Percentiles rank a stretch among this genome's conserved stretches.
Conservation (phyloP, 768 basidiomycete genomes). For the Artomyces pyxidatus region DNA sequence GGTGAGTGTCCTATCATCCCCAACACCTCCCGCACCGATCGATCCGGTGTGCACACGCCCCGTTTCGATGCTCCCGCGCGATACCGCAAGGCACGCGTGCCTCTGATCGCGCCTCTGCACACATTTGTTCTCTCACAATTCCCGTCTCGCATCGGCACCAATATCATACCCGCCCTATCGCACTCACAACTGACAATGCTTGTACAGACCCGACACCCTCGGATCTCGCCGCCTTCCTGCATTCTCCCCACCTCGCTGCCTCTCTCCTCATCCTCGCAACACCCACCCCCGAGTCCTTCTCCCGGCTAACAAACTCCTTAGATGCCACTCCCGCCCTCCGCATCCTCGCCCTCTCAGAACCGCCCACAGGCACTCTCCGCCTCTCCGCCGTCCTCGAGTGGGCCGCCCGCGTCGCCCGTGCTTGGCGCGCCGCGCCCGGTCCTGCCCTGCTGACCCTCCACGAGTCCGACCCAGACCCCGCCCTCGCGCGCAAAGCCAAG, state of each 20-base stretch:
- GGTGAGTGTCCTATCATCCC: slow-evolving; percentile 22
- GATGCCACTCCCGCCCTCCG: slow-evolving; percentile 26
- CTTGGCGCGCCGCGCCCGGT: slow-evolving; percentile 28
- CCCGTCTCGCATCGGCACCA: too few relatives aligned
- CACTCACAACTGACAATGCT: not conserved
- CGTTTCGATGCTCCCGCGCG: too few relatives aligned
- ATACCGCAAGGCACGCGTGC: too few relatives aligned
- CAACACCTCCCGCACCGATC: too few relatives aligned
- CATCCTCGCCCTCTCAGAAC: slow-evolving; percentile 25
- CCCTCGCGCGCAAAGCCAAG: slow-evolving; percentile 12
- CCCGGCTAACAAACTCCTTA: slow-evolving; percentile 12
- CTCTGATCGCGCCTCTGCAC: too few relatives aligned
- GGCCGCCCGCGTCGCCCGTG: slow-evolving; percentile 30
- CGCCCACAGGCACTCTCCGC: slow-evolving; percentile 26
- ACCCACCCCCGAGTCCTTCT: slow-evolving; percentile 25
- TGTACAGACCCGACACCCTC: slow-evolving; percentile 8
- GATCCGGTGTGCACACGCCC: too few relatives aligned
- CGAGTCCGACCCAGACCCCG: slow-evolving; percentile 17
- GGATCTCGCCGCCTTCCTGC: slow-evolving; percentile 27
- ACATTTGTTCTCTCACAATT: too few relatives aligned
- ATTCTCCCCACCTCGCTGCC: slow-evolving; percentile 26
- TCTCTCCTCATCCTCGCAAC: slow-evolving; percentile 33
- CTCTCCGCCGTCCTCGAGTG: slow-evolving; percentile 31
- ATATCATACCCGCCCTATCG: not conserved
- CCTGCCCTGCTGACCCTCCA: slow-evolving; percentile 21